phyloP scores from a whole-genome alignment of 2,329 filamentous ascomycete genomes.

The Fusarium sp. region DNA sequence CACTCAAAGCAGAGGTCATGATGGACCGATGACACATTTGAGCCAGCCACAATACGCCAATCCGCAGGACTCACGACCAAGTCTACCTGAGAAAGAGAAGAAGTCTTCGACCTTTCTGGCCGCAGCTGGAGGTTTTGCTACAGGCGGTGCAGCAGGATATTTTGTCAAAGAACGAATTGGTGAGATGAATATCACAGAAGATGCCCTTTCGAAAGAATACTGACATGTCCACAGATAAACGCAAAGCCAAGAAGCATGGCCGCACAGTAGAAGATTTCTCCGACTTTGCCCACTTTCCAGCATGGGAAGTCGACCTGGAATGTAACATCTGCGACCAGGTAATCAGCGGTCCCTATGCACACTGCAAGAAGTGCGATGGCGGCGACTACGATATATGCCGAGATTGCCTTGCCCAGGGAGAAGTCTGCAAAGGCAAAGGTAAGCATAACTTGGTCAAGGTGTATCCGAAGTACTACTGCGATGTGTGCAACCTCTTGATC shows the following conservation, averaged over 20 bases:
- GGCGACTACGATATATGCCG: conserved; percentile 31
- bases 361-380: conserved; percentile 26
- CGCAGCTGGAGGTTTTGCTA: conserved; percentile 25
- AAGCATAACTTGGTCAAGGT: conserved; percentile 30
- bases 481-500: conserved; percentile 17
- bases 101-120: conserved; percentile 3
- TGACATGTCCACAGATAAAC: not conserved
- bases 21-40: not conserved
- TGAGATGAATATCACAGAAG: not conserved
- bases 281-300: conserved; percentile 22
- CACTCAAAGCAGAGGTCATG: not conserved
- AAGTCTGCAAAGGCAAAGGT: conserved; percentile 2
- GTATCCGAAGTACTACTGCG: conserved; percentile 24
- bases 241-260: conserved; percentile 32
- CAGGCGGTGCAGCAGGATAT: conserved; percentile 24
- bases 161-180: conserved; percentile 31
- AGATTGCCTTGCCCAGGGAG: conserved; percentile 20
- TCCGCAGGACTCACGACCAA: not conserved
- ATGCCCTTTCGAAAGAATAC: accelerated
- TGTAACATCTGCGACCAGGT: conserved; percentile 25
- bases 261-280: conserved; percentile 4
- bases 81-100: not conserved
- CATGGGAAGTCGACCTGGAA: not conserved
- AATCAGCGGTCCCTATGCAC: conserved; percentile 25
- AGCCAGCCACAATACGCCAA: not conserved